Conservation (phyloP, 1,139 yeast species). For the Scheffersomyces titani region DNA sequence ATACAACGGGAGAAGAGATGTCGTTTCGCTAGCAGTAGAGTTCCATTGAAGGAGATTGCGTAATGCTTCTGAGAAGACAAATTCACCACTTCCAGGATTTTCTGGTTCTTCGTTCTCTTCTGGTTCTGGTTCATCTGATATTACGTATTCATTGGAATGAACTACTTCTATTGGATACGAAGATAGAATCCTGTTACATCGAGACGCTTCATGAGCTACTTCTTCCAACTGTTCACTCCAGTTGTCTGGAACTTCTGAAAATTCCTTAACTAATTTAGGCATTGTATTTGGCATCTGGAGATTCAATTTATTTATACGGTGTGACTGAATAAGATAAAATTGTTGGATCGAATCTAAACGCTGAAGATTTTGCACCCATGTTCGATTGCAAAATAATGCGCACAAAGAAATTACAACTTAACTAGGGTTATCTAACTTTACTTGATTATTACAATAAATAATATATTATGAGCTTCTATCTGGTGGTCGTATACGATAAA, state of each 20-base stretch:
- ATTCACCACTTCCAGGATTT: background rate
- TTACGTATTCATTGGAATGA: background rate
- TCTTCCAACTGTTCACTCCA: constrained; percentile 7
- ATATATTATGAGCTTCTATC: background rate
- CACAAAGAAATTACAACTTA: no score
- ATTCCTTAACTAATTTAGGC: background rate
- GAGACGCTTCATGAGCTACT: constrained; percentile 8
- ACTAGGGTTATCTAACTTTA: no score
- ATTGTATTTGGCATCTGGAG: background rate
- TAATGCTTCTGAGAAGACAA: background rate
- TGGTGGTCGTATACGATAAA: no score
- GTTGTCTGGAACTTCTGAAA: background rate
- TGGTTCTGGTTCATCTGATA: background rate
- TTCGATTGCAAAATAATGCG: constrained; percentile 6
- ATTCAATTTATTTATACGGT: background rate
- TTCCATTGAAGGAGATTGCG: background rate
- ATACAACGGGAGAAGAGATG: background rate
- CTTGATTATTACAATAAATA: no score
- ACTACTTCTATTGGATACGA: background rate
- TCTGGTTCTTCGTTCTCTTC: background rate
- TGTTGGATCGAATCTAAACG: background rate
- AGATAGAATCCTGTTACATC: constrained; percentile 3
- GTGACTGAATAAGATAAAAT: background rate
- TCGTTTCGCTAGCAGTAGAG: background rate
- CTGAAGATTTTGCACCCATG: background rate